A percentile compares a stretch with the other conserved stretches of the same genome.
phyloP scores from a whole-genome alignment of 257 asterid genomes.

The Penstemon eatonii region DNA sequence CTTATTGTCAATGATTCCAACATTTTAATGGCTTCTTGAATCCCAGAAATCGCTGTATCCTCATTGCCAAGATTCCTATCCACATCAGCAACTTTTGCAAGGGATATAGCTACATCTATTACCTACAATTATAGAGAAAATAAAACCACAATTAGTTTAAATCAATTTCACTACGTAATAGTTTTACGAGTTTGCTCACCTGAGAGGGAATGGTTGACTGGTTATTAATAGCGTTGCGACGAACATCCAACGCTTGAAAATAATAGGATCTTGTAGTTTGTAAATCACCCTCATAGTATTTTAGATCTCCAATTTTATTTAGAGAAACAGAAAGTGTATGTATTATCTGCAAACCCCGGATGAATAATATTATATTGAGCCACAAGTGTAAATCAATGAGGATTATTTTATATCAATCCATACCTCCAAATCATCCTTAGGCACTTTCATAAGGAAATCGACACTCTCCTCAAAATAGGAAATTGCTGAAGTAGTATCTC shows the following conservation, averaged over 20 bases:
- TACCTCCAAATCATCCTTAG: slow-evolving; percentile 83
- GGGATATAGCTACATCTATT: slow-evolving; percentile 73
- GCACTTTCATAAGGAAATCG: slow-evolving; percentile 67
- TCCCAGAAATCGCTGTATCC: slow-evolving; percentile 58
- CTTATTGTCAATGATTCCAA: slow-evolving; percentile 55
- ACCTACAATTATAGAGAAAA: slow-evolving; percentile 41
- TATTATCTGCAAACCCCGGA: slow-evolving; percentile 51
- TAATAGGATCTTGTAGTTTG: slow-evolving; percentile 75
- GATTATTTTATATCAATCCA: slow-evolving; percentile 14
- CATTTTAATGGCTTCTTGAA: slow-evolving; percentile 73
- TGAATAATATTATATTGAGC: slow-evolving; percentile 16
- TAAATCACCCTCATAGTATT: slow-evolving; percentile 81
- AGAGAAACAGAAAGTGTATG: slow-evolving; percentile 95
- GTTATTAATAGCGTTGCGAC: slow-evolving; percentile 63
- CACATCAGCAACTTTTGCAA: slow-evolving; percentile 91
- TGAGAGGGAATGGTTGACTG: slow-evolving; percentile 63
- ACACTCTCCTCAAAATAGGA: slow-evolving; percentile 87
- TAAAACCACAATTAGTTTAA: background rate
- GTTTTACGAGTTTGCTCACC: slow-evolving; percentile 41
- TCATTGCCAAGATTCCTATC: slow-evolving; percentile 82
- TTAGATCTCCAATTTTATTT: slow-evolving; percentile 93
- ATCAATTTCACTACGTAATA: no score
- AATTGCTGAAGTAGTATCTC: slow-evolving; percentile 80
- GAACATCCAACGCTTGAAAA: slow-evolving; percentile 85
- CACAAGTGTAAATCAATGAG: background rate